Conservation (phyloP, 2,329 filamentous ascomycete genomes). For the Neopestalotiopsis sp. region DNA sequence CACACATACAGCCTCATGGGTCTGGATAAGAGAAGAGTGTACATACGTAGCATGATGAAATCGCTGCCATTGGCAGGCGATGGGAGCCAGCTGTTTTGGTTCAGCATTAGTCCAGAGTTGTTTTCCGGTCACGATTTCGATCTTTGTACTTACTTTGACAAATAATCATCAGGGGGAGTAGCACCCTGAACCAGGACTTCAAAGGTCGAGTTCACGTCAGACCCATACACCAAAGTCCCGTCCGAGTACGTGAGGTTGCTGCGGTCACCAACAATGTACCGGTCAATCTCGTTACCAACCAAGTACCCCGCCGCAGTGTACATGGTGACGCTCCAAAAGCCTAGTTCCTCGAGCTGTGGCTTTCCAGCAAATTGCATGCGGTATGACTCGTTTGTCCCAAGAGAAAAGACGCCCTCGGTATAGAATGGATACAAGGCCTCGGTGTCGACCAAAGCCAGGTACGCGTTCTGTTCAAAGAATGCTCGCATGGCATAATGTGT, state of each 20-base stretch:
- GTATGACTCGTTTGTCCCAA: not conserved
- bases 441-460: not conserved
- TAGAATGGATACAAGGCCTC: slow-evolving; percentile 1
- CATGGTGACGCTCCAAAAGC: slow-evolving; percentile 14
- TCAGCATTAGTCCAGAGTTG: not conserved
- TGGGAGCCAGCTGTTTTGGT: not conserved
- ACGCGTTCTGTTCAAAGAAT: not conserved
- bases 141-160: not conserved
- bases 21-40: not conserved
- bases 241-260: slow-evolving; percentile 1
- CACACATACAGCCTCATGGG: not conserved
- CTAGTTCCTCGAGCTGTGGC: not conserved
- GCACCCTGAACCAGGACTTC: not conserved
- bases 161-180: not conserved
- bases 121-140: not conserved
- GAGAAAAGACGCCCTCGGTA: not conserved
- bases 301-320: slow-evolving; percentile 4
- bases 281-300: slow-evolving; percentile 7
- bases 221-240: slow-evolving; percentile 2
- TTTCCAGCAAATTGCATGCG: slow-evolving; percentile 6
- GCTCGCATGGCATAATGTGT: not conserved
- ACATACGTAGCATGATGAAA: not conserved
- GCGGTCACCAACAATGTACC: slow-evolving; percentile 10
- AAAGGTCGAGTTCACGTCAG: not conserved
- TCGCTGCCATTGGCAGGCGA: not conserved